Conservation (phyloP, 495 filamentous ascomycete species). For the Aeminium ludgeri region DNA sequence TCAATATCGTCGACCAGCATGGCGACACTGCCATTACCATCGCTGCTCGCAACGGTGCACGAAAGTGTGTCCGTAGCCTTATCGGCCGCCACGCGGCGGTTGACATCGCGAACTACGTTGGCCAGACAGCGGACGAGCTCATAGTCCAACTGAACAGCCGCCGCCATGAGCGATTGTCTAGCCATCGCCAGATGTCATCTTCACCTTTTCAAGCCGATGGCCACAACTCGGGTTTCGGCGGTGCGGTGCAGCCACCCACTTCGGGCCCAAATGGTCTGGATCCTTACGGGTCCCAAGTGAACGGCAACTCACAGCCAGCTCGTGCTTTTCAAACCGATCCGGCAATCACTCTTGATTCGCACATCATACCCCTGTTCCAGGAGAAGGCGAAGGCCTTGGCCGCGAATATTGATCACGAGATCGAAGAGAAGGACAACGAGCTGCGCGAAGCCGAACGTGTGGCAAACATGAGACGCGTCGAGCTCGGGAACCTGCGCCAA, state of each 20-base stretch:
- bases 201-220: constrained; percentile 44
- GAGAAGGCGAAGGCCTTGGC: constrained; percentile 43
- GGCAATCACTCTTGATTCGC: constrained; percentile 39
- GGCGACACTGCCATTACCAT: constrained; percentile 84
- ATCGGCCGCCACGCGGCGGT: constrained; percentile 55
- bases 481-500: constrained; percentile 33
- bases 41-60: constrained; percentile 59
- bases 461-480: constrained; percentile 34
- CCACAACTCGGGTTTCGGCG: constrained; percentile 1
- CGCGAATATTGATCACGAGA: constrained; percentile 40
- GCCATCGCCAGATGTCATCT: constrained; percentile 37
- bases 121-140: constrained; percentile 61
- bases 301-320: too few relatives aligned
- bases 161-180: constrained; percentile 21
- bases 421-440: constrained; percentile 41
- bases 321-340: constrained; percentile 30
- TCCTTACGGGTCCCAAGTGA: too few relatives aligned
- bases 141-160: constrained; percentile 40
- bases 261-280: too few relatives aligned
- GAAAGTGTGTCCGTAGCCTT: constrained; percentile 55
- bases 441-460: constrained; percentile 41
- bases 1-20: constrained; percentile 60
- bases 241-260: constrained; percentile 6
- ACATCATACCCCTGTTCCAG: constrained; percentile 38
- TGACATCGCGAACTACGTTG: constrained; percentile 62